phyloP scores from a whole-genome alignment of 2,329 filamentous ascomycete genomes.

The Ophidiomyces ophidiicola region DNA sequence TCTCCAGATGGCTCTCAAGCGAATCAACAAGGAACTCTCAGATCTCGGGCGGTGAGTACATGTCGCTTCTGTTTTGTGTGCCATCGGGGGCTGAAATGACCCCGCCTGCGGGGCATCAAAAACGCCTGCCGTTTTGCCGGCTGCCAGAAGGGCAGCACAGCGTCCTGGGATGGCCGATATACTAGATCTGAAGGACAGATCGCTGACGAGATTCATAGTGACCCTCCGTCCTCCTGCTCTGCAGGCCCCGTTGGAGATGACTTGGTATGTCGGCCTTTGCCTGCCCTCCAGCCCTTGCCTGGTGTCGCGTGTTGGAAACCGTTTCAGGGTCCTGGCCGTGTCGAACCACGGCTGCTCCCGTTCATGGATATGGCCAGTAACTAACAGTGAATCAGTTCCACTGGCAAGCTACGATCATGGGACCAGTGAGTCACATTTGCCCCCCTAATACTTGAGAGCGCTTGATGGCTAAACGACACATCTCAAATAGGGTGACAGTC shows the following conservation, averaged over 20 bases:
- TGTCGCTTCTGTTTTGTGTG: slow-evolving; percentile 12
- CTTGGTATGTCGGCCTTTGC: slow-evolving; percentile 57
- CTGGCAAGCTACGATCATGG: slow-evolving; percentile 99
- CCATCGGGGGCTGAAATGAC: slow-evolving; percentile 8
- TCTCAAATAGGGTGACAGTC: slow-evolving; percentile 66
- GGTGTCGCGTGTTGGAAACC: slow-evolving; percentile 13
- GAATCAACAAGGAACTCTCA: slow-evolving; percentile 44
- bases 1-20: slow-evolving; percentile 39
- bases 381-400: slow-evolving; percentile 57
- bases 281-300: slow-evolving; percentile 14
- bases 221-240: slow-evolving; percentile 97
- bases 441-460: neutral
- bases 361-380: neutral
- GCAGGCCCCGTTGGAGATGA: slow-evolving; percentile 95
- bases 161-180: neutral
- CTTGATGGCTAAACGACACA: slow-evolving; percentile 8
- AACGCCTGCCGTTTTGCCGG: neutral
- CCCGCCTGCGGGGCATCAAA: slow-evolving; percentile 13
- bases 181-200: neutral
- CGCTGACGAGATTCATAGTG: slow-evolving; percentile 43
- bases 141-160: neutral
- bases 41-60: slow-evolving; percentile 40
- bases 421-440: slow-evolving; percentile 60
- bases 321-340: slow-evolving; percentile 7
- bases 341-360: neutral